These are phyloP conservation scores for Multifurca ochricompacta DNA, from an alignment of 768 basidiomycete genomes.

Conservation along the genomic window DNA sequence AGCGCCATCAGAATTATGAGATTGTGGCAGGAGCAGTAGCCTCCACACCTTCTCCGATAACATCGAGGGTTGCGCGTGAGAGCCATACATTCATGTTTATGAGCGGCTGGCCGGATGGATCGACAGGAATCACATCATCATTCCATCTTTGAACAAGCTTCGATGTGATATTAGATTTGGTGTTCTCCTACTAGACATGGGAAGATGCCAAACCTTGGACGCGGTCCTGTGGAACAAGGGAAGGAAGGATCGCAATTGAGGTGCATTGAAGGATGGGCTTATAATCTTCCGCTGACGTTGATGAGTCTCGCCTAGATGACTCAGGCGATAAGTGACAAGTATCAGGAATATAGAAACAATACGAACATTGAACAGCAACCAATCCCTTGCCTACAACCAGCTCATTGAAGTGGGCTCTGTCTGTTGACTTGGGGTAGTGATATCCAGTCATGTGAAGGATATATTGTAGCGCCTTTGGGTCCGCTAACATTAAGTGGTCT, in stretches of 20 bases:
- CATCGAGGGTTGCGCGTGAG: slow-evolving; percentile 23
- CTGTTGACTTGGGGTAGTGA: slow-evolving; percentile 17
- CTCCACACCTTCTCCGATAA: slow-evolving; percentile 25
- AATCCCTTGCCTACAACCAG: slow-evolving; percentile 20
- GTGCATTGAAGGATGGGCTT: slow-evolving; percentile 23
- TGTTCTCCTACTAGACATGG: no score
- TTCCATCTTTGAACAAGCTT: slow-evolving; percentile 24
- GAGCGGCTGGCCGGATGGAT: not conserved
- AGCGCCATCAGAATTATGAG: not conserved
- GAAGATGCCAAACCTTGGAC: slow-evolving; percentile 15
- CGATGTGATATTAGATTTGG: not conserved
- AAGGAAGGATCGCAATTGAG: slow-evolving; percentile 22
- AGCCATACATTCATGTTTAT: slow-evolving; percentile 22
- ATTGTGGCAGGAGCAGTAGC: not conserved
- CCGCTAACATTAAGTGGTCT: not conserved
- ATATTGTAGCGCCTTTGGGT: slow-evolving; percentile 24
- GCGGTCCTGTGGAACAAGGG: slow-evolving; percentile 20
- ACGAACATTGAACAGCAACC: slow-evolving; percentile 19
- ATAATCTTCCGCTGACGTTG: slow-evolving; percentile 24
- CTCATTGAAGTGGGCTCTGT: slow-evolving; percentile 5
- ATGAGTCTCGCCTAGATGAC: slow-evolving; percentile 19
- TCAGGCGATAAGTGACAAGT: not conserved
- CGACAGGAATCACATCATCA: slow-evolving; percentile 9
- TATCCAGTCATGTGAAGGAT: slow-evolving; percentile 26
- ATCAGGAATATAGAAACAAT: no score